These are phyloP conservation scores for Yarrowia galli DNA, from an alignment of 1,139 yeast species.

Conservation along the genomic window DNA sequence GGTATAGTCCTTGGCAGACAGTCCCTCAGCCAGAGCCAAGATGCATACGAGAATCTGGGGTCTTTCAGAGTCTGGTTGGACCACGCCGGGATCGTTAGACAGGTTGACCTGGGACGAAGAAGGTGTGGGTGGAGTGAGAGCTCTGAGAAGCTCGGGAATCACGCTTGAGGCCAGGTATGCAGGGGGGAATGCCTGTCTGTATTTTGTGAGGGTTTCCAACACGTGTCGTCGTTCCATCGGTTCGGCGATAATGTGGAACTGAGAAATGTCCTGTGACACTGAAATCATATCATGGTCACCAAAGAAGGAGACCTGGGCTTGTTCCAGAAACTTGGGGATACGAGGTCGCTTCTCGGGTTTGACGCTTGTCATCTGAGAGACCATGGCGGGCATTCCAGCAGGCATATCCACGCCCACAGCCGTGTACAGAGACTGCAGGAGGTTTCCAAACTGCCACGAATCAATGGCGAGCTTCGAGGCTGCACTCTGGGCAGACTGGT, in stretches of 20 bases:
- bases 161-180: constrained; percentile 26
- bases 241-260: constrained; percentile 29
- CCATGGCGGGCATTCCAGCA: constrained; percentile 28
- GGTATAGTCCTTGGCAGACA: constrained; percentile 20
- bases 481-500: constrained; percentile 54
- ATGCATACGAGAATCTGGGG: constrained; percentile 34
- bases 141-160: constrained; percentile 26
- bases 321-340: constrained; percentile 26
- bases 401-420: constrained; percentile 30
- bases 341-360: constrained; percentile 24
- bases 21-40: constrained; percentile 30
- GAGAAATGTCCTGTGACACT: constrained; percentile 20
- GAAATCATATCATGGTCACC: constrained; percentile 34
- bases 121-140: constrained; percentile 32
- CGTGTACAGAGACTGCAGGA: constrained; percentile 51
- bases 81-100: constrained; percentile 24
- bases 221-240: constrained; percentile 25
- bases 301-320: constrained; percentile 26
- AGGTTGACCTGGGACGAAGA: constrained; percentile 29
- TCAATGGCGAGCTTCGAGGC: constrained; percentile 55
- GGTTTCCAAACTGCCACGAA: constrained; percentile 66
- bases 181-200: constrained; percentile 29
- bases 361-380: constrained; percentile 13
- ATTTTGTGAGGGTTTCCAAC: constrained; percentile 27
- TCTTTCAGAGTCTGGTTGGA: constrained; percentile 17